phyloP scores from a whole-genome alignment of 1,139 yeast species.

The Yamadazyma friedrichii region DNA sequence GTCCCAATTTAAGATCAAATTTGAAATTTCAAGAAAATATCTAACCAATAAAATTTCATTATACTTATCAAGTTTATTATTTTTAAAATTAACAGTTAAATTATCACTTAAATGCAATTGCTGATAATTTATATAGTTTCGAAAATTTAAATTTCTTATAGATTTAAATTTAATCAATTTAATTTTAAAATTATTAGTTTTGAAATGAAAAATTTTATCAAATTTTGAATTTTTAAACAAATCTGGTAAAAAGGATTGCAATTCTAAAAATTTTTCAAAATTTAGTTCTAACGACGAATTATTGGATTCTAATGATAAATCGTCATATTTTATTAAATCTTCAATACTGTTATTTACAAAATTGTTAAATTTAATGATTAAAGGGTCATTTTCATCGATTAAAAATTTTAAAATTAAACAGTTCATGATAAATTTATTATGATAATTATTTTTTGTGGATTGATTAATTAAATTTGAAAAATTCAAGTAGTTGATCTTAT shows the following conservation, averaged over 20 bases:
- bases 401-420: slow-evolving; percentile 5
- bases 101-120: too few relatives aligned
- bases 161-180: not conserved
- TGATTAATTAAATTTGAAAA: slow-evolving; percentile 5
- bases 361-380: slow-evolving; percentile 3
- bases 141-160: not conserved
- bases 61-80: slow-evolving; percentile 1
- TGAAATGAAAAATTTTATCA: not conserved
- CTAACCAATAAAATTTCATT: slow-evolving; percentile 2
- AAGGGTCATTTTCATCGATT: slow-evolving; percentile 1
- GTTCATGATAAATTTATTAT: slow-evolving; percentile 7
- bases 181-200: not conserved
- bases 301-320: not conserved
- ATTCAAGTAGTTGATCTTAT: slow-evolving; percentile 16
- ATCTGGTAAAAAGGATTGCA: not conserved
- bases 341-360: slow-evolving; percentile 3
- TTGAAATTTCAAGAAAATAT: slow-evolving; percentile 3
- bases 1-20: not conserved
- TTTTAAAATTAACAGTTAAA: too few relatives aligned
- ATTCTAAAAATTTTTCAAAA: slow-evolving; percentile 4
- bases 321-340: not conserved
- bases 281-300: not conserved
- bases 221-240: not conserved
- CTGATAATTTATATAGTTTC: too few relatives aligned
- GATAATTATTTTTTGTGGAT: slow-evolving; percentile 6